These are phyloP conservation scores for Lactarius hengduanensis DNA, from an alignment of 768 basidiomycete genomes.

Conservation along the genomic window DNA sequence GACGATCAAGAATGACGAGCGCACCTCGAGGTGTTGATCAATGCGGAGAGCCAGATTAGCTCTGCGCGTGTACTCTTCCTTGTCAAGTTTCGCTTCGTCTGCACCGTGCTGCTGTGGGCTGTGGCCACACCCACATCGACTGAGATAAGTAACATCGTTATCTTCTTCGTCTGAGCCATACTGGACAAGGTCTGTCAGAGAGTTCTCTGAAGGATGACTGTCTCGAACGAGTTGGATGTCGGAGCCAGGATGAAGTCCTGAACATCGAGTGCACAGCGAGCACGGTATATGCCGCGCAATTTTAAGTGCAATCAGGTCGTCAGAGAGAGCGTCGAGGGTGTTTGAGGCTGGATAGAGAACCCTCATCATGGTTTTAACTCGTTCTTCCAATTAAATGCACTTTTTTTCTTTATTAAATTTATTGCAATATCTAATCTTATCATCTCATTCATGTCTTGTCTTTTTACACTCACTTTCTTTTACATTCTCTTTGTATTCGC, in stretches of 20 bases:
- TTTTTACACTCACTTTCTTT: background rate
- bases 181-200: constrained; percentile 55
- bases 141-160: constrained; percentile 49
- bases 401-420: constrained; percentile 6
- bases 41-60: constrained; percentile 73
- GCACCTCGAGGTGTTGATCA: constrained; percentile 79
- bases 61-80: constrained; percentile 67
- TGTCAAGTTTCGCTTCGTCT: constrained; percentile 52
- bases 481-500: constrained; percentile 25
- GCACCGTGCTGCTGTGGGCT: constrained; percentile 64
- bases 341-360: constrained; percentile 66
- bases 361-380: constrained; percentile 46
- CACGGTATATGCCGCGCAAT: constrained; percentile 83
- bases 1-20: constrained; percentile 31
- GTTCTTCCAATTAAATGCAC: constrained; percentile 4
- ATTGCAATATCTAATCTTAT: constrained; percentile 13
- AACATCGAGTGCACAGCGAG: constrained; percentile 59
- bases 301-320: constrained; percentile 61
- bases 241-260: constrained; percentile 65
- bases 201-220: constrained; percentile 42
- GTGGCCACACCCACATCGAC: constrained; percentile 70
- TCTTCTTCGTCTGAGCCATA: constrained; percentile 75
- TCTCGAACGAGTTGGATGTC: constrained; percentile 60
- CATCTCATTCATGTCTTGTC: background rate
- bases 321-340: constrained; percentile 46